Conservation (phyloP, 208 protist genomes). For the Angomonas desouzai region DNA sequence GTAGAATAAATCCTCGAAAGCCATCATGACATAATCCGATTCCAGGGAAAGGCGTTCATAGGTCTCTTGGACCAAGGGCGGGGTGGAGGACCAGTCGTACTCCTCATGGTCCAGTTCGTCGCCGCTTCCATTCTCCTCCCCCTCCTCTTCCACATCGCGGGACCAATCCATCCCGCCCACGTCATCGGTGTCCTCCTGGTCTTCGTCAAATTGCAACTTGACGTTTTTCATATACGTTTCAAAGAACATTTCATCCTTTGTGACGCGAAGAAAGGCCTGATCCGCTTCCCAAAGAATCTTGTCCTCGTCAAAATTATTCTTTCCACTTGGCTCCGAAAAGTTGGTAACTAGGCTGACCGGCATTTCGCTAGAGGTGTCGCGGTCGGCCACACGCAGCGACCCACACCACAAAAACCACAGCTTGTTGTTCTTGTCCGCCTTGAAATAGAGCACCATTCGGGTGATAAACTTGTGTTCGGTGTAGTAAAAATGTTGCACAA, state of each 20-base stretch:
- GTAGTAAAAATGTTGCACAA: conserved; percentile 87
- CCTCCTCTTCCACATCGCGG: neutral
- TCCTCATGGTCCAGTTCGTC: conserved; percentile 13
- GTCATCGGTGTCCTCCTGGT: conserved; percentile 15
- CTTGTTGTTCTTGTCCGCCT: conserved; percentile 57
- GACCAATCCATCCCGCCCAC: conserved; percentile 9
- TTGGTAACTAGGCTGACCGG: conserved; percentile 75
- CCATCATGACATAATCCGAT: conserved; percentile 31
- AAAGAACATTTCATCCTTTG: conserved; percentile 74
- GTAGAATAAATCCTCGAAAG: conserved; percentile 78
- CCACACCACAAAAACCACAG: conserved; percentile 86
- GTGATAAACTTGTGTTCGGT: conserved; percentile 91
- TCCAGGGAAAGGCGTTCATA: conserved; percentile 40
- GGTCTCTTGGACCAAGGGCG: conserved; percentile 33
- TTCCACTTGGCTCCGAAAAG: conserved; percentile 46
- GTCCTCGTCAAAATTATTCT: conserved; percentile 45
- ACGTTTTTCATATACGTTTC: conserved; percentile 68
- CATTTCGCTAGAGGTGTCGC: conserved; percentile 61
- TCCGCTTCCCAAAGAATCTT: conserved; percentile 49
- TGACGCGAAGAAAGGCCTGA: conserved; percentile 46
- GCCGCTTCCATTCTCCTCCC: conserved; percentile 11
- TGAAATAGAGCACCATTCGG: conserved; percentile 90
- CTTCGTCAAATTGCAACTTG: conserved; percentile 9
- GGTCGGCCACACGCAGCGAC: conserved; percentile 72
- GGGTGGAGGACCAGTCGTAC: conserved; percentile 29